These are phyloP conservation scores for Scedosporium dehoogii DNA, from an alignment of 2,329 filamentous ascomycete genomes.

Conservation along the genomic window DNA sequence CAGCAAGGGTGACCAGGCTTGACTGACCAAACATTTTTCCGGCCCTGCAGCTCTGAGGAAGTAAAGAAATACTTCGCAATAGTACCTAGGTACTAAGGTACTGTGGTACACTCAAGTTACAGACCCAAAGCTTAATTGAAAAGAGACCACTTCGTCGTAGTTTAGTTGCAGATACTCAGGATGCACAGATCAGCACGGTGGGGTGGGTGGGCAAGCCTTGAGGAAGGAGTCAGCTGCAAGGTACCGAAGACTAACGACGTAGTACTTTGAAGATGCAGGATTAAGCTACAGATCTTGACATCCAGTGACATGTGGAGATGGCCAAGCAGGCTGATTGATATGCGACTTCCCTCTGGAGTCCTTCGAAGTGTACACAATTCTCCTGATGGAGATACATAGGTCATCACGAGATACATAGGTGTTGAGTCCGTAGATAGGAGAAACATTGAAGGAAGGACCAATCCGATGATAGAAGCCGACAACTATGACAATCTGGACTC, in stretches of 20 bases:
- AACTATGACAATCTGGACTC: not conserved
- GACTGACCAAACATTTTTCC: not conserved
- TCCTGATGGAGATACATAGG: not conserved
- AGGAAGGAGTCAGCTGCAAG: not conserved
- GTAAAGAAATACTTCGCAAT: too few relatives aligned
- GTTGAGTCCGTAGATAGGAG: not conserved
- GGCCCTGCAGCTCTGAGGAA: too few relatives aligned
- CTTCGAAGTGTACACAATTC: not conserved
- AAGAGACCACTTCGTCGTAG: not conserved
- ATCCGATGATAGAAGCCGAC: not conserved
- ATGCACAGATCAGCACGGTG: constrained; percentile 1
- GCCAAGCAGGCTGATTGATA: not conserved
- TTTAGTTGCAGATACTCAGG: not conserved
- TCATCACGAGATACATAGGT: too few relatives aligned
- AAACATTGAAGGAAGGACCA: not conserved
- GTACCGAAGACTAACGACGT: not conserved
- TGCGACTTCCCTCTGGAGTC: not conserved
- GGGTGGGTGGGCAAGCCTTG: not conserved
- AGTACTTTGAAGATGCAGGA: not conserved
- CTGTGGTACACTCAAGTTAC: too few relatives aligned
- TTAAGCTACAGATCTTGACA: not conserved
- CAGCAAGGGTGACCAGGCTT: constrained; percentile 8
- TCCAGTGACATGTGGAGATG: not conserved
- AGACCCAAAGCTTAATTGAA: constrained; percentile 1
- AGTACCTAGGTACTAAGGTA: too few relatives aligned